Conservation (phyloP, 805 yeast genomes). For the Pichia manshurica region DNA sequence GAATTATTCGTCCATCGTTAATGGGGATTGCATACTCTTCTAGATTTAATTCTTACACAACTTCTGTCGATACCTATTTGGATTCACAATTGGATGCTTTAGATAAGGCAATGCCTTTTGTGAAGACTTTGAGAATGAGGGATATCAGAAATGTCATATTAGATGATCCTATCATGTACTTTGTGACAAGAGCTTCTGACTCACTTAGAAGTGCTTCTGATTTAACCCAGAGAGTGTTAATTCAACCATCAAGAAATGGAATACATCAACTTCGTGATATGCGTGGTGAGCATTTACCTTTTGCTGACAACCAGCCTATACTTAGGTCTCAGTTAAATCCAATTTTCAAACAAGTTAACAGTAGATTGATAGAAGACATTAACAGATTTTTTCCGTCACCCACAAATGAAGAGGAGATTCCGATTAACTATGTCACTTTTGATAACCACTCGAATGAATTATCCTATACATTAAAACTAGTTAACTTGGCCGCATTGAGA, state of each 20-base stretch:
- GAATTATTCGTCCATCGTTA: slow-evolving; percentile 21
- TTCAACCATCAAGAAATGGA: slow-evolving; percentile 46
- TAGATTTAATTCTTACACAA: slow-evolving; percentile 19
- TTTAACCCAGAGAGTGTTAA: slow-evolving; percentile 20
- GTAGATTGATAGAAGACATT: slow-evolving; percentile 41
- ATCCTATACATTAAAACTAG: slow-evolving; percentile 42
- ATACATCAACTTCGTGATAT: slow-evolving; percentile 41
- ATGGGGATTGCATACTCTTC: slow-evolving; percentile 24
- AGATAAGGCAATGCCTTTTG: slow-evolving; percentile 54
- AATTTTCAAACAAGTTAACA: slow-evolving; percentile 55
- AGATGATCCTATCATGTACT: slow-evolving; percentile 41
- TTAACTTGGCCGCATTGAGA: slow-evolving; percentile 35
- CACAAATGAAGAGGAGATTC: slow-evolving; percentile 35
- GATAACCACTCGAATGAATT: slow-evolving; percentile 46
- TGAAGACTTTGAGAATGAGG: slow-evolving; percentile 48
- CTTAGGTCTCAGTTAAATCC: slow-evolving; percentile 61
- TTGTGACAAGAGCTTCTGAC: not conserved
- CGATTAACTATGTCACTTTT: slow-evolving; percentile 30
- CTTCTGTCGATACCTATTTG: slow-evolving; percentile 42
- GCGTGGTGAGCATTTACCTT: slow-evolving; percentile 5
- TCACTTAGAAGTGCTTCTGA: slow-evolving; percentile 23
- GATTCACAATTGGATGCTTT: slow-evolving; percentile 45
- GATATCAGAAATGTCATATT: slow-evolving; percentile 37
- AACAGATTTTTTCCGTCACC: slow-evolving; percentile 34
- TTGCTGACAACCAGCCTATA: slow-evolving; percentile 49